These are phyloP conservation scores for Conringia planisiliqua DNA, from an alignment of 345 rosid species.

Conservation along the genomic window DNA sequence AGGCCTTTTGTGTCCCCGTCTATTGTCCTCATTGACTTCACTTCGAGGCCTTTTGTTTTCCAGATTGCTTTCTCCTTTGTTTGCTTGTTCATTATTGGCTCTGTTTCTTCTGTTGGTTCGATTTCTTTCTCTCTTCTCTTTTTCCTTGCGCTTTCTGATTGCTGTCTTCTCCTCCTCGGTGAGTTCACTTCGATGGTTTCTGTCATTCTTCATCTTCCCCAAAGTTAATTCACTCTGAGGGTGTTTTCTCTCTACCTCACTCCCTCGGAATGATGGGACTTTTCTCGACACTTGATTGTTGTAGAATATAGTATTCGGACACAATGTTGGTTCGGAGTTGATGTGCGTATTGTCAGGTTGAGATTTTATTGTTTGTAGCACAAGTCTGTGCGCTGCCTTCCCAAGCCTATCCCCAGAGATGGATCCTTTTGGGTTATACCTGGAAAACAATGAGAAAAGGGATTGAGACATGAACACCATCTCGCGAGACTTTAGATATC, in stretches of 20 bases:
- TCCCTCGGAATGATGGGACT: background rate
- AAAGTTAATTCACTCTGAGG: background rate
- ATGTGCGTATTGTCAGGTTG: constrained; percentile 30
- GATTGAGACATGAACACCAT: background rate
- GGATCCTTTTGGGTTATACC: constrained; percentile 60
- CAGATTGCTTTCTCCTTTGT: background rate
- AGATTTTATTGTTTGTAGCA: constrained; percentile 56
- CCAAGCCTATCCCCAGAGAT: constrained; percentile 63
- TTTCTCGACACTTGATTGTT: background rate
- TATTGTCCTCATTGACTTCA: background rate
- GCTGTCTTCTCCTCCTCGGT: background rate
- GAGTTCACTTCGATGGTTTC: background rate
- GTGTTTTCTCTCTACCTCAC: background rate
- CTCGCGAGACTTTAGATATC: background rate
- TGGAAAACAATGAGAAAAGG: constrained; percentile 32
- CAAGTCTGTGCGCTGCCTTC: constrained; percentile 68
- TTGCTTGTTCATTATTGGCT: background rate
- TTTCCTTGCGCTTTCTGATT: background rate
- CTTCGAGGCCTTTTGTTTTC: background rate
- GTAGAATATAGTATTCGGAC: constrained; percentile 21
- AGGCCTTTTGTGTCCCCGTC: background rate
- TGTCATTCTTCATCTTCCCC: background rate
- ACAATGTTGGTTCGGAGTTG: constrained; percentile 2
- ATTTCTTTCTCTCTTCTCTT: background rate
- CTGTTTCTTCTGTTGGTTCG: background rate